phyloP scores from a whole-genome alignment of 139 green algal species.

The Pleodorina starrii region DNA sequence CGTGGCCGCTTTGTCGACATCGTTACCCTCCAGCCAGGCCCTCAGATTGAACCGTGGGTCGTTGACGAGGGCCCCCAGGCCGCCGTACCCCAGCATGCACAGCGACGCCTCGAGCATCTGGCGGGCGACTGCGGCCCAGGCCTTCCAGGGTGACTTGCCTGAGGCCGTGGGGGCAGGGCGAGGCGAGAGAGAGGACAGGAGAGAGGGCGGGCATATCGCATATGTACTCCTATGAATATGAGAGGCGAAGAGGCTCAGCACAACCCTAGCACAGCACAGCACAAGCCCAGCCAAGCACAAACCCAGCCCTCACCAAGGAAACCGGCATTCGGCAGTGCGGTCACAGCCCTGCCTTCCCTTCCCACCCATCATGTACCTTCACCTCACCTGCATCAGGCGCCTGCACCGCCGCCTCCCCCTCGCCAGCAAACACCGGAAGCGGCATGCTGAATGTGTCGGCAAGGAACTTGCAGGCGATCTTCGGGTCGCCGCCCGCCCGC shows the following conservation, averaged over 20 bases:
- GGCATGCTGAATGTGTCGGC: not conserved
- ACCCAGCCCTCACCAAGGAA: not conserved
- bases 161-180: not conserved
- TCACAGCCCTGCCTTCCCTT: not conserved
- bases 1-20: not conserved
- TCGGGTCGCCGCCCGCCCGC: too few relatives aligned
- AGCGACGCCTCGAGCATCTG: not conserved
- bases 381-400: not conserved
- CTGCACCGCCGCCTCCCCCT: not conserved
- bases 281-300: not conserved
- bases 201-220: not conserved
- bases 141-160: too few relatives aligned
- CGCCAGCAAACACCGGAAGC: not conserved
- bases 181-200: not conserved
- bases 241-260: not conserved
- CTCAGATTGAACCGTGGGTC: constrained; percentile 23
- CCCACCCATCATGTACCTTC: not conserved
- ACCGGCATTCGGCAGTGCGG: not conserved
- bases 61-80: constrained; percentile 21
- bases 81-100: not conserved
- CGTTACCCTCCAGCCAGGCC: not conserved
- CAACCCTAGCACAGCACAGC: too few relatives aligned
- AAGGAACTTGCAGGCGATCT: not conserved
- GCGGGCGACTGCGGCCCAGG: not conserved
- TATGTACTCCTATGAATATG: not conserved